Evolutionary conservation across 495 filamentous ascomycete genomes (phyloP).

Genomic region (Penicillium arizonense): DNA sequence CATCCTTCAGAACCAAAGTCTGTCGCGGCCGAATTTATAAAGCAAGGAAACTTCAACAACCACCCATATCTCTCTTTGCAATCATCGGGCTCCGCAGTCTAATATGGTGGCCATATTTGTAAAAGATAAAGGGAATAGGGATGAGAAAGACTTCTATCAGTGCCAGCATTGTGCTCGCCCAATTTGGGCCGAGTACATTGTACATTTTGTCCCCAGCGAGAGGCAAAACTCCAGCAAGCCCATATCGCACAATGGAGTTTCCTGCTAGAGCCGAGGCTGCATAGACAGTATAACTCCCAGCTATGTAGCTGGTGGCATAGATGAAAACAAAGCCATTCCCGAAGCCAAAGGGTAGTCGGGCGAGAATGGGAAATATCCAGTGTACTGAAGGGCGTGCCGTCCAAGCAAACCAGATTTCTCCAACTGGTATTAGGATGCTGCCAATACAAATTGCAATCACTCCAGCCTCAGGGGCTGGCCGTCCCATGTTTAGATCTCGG

Average conservation of each 20-base stretch:
- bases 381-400: slow-evolving; percentile 66
- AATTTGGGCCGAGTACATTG: slow-evolving; percentile 58
- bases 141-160: slow-evolving; percentile 62
- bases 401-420: slow-evolving; percentile 74
- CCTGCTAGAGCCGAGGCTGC: slow-evolving; percentile 70
- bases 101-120: slow-evolving; percentile 65
- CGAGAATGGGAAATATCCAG: slow-evolving; percentile 67
- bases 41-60: too few species aligned
- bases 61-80: slow-evolving; percentile 43
- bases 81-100: slow-evolving; percentile 61
- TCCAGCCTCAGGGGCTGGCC: slow-evolving; percentile 62
- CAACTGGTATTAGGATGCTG: slow-evolving; percentile 59
- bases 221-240: slow-evolving; percentile 63
- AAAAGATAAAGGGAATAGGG: slow-evolving; percentile 75
- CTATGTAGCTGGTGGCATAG: slow-evolving; percentile 68
- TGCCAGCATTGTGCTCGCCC: slow-evolving; percentile 72
- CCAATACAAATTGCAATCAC: slow-evolving; percentile 67
- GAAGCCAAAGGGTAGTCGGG: slow-evolving; percentile 69
- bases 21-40: too few species aligned
- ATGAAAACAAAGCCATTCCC: slow-evolving; percentile 73
- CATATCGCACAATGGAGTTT: slow-evolving; percentile 60
- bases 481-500: slow-evolving; percentile 63
- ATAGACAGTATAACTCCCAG: slow-evolving; percentile 68
- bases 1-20: too few species aligned
- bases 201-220: slow-evolving; percentile 72